Conservation (phyloP, 257 asterid genomes). For the Eustoma russellianum region DNA sequence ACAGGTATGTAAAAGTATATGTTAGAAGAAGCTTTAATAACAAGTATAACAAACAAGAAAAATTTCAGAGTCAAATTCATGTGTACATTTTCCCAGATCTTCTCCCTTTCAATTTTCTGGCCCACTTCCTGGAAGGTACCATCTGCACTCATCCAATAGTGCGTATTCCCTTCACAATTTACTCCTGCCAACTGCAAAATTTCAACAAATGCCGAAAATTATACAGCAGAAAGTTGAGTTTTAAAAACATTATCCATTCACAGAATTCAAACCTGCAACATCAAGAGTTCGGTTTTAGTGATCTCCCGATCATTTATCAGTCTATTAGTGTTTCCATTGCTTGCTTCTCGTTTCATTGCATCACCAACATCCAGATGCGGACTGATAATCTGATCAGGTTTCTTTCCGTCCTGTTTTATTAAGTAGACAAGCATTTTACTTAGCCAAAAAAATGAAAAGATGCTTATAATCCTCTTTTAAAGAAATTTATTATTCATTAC, state of each 20-base stretch:
- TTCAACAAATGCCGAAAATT: slow-evolving; percentile 12
- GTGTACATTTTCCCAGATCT: slow-evolving; percentile 69
- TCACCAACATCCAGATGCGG: slow-evolving; percentile 48
- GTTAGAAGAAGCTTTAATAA: not conserved
- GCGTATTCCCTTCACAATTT: slow-evolving; percentile 51
- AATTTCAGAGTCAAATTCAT: slow-evolving; percentile 3
- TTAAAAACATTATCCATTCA: not conserved
- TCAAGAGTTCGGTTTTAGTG: slow-evolving; percentile 47
- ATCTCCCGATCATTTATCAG: slow-evolving; percentile 66
- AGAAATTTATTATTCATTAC: not conserved
- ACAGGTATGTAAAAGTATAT: not conserved
- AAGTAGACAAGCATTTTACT: slow-evolving; percentile 1
- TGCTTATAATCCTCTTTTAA: too few species aligned
- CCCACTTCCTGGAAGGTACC: slow-evolving; percentile 69
- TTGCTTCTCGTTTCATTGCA: slow-evolving; percentile 38
- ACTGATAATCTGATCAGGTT: slow-evolving; percentile 74
- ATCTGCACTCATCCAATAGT: slow-evolving; percentile 69
- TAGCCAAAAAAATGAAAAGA: too few species aligned
- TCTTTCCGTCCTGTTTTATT: slow-evolving; percentile 64
- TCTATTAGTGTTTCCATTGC: slow-evolving; percentile 71
- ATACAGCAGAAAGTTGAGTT: slow-evolving; percentile 7
- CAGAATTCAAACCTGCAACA: slow-evolving; percentile 47
- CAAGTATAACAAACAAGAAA: slow-evolving; percentile 1
- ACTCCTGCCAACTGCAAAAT: slow-evolving; percentile 54
- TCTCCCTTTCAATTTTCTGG: slow-evolving; percentile 63